A percentile compares a stretch with the other conserved stretches of the same genome.
Evolutionary conservation across 306 rosid genomes (phyloP).

Genomic region (Lotus japonicus): DNA sequence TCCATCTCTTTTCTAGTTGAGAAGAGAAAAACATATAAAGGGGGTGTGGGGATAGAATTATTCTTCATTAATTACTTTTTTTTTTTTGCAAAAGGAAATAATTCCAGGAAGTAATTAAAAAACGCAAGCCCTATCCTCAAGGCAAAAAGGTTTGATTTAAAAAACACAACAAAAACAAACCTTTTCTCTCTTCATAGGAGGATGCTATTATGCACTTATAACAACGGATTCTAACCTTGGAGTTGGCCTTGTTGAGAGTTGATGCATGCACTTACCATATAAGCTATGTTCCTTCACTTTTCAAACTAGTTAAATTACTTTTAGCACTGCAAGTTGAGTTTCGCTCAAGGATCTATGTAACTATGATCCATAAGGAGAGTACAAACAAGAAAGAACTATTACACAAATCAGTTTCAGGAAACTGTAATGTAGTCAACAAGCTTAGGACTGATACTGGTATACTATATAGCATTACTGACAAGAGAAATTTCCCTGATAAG

Average conservation of each 20-base stretch:
- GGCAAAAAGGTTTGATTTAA: background rate
- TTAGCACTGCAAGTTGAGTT: background rate
- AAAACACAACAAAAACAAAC: no score
- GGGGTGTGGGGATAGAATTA: no score
- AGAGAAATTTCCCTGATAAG: slow-evolving; percentile 23
- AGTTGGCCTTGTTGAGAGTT: background rate
- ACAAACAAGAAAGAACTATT: slow-evolving; percentile 25
- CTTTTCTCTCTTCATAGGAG: no score
- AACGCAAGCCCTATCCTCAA: no score
- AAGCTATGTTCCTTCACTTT: background rate
- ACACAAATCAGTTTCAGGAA: slow-evolving; percentile 23
- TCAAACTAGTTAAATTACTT: background rate
- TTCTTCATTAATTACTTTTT: no score
- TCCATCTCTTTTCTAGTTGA: no score
- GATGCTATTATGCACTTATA: no score
- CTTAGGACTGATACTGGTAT: slow-evolving; percentile 9
- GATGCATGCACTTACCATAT: background rate
- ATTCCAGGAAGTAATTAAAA: no score
- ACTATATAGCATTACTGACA: slow-evolving; percentile 14
- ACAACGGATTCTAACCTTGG: no score
- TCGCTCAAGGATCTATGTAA: background rate
- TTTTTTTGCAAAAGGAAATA: no score
- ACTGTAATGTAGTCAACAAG: slow-evolving; percentile 7
- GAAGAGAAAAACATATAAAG: no score
- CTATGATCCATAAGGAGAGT: background rate